Conservation (phyloP, 2,329 filamentous ascomycete species). For the Aspergillus tanneri region DNA sequence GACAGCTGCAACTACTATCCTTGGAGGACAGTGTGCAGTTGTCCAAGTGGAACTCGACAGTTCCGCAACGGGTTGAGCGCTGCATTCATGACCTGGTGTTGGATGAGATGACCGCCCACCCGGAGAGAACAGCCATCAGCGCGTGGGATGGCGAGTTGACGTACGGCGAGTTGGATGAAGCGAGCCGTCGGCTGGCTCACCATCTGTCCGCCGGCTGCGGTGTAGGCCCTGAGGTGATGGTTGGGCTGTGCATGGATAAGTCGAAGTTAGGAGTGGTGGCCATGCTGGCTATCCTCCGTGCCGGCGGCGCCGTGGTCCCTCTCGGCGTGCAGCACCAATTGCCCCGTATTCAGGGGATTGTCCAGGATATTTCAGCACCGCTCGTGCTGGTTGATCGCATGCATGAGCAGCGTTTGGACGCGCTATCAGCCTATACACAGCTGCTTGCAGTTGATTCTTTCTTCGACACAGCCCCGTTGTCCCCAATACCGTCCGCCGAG, state of each 20-base stretch:
- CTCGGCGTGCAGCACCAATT: background rate
- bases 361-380: background rate
- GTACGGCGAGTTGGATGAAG: constrained; percentile 9
- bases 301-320: background rate
- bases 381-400: background rate
- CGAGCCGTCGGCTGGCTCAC: too few relatives aligned
- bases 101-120: background rate
- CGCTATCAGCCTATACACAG: too few relatives aligned
- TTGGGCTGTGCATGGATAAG: constrained; percentile 15
- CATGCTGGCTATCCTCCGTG: constrained; percentile 12
- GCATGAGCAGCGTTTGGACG: too few relatives aligned
- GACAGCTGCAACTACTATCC: constrained; percentile 9
- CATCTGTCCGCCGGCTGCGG: too few relatives aligned
- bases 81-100: background rate
- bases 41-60: constrained; percentile 11
- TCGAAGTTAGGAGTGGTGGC: constrained; percentile 11
- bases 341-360: background rate
- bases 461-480: too few relatives aligned
- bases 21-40: constrained; percentile 11
- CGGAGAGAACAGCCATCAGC: background rate
- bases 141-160: constrained; percentile 8
- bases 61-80: constrained; percentile 3
- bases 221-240: constrained; percentile 7
- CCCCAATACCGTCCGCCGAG: too few relatives aligned
- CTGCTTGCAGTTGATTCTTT: too few relatives aligned